These are phyloP conservation scores for Lyophyllum shimeji DNA, from an alignment of 768 basidiomycete species.

Conservation along the genomic window DNA sequence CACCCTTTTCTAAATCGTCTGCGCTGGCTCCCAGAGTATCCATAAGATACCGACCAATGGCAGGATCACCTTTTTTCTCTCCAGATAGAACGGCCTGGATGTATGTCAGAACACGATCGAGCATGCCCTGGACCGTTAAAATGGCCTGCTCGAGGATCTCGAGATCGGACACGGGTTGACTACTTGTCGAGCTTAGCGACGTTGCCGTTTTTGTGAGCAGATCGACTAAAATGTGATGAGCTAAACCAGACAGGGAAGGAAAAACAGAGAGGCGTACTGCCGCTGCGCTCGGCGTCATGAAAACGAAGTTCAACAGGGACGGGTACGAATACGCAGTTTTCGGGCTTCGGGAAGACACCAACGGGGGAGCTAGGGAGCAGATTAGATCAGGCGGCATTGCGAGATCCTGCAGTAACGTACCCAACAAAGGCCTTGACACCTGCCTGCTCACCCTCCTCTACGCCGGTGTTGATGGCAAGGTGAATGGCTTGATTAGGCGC, in stretches of 20 bases:
- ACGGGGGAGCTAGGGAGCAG: slow-evolving; percentile 68
- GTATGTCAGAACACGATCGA: slow-evolving; percentile 84
- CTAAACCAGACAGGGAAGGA: background rate
- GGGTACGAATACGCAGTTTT: slow-evolving; percentile 94
- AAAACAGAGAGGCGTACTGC: slow-evolving; percentile 53
- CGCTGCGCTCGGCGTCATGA: slow-evolving; percentile 81
- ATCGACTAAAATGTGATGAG: slow-evolving; percentile 56
- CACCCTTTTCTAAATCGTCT: slow-evolving; percentile 67
- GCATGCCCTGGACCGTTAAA: slow-evolving; percentile 66
- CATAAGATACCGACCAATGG: slow-evolving; percentile 89
- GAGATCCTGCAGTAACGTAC: slow-evolving; percentile 36
- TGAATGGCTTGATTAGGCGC: slow-evolving; percentile 87
- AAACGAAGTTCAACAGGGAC: slow-evolving; percentile 86
- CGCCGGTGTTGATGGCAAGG: slow-evolving; percentile 85
- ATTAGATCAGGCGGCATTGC: slow-evolving; percentile 10
- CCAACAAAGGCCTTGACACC: slow-evolving; percentile 88
- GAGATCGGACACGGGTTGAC: slow-evolving; percentile 67
- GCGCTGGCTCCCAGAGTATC: slow-evolving; percentile 77
- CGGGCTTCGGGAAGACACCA: slow-evolving; percentile 85
- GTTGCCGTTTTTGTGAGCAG: slow-evolving; percentile 57
- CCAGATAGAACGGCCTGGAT: slow-evolving; percentile 80
- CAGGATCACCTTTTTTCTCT: slow-evolving; percentile 75
- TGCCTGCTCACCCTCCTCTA: slow-evolving; percentile 58
- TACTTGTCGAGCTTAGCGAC: slow-evolving; percentile 42
- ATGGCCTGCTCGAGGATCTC: slow-evolving; percentile 78